A percentile compares a stretch with the other conserved stretches of the same genome.
Evolutionary conservation across 352 stramenopile genomes (phyloP).

Genomic region (Lagenidium sp.): DNA sequence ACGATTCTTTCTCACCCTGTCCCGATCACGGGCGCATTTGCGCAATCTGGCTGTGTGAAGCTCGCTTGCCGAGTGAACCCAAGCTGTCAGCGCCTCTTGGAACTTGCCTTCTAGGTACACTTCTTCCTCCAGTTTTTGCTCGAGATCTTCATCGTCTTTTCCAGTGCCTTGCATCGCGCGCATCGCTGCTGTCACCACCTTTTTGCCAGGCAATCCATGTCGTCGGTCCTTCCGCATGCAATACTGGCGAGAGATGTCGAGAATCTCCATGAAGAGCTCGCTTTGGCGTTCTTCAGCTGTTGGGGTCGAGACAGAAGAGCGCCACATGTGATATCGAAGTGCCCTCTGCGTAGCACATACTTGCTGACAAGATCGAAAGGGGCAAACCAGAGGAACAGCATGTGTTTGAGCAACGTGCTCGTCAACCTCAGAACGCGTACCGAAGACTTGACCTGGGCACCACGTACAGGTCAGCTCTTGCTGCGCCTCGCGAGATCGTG

Average conservation of each 20-base stretch:
- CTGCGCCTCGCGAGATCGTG: slow-evolving; percentile 6
- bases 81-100: slow-evolving; percentile 30
- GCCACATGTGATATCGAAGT: slow-evolving; percentile 71
- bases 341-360: slow-evolving; percentile 58
- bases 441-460: slow-evolving; percentile 17
- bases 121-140: slow-evolving; percentile 31
- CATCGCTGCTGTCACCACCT: slow-evolving; percentile 8
- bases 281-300: slow-evolving; percentile 46
- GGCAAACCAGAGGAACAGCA: slow-evolving; percentile 58
- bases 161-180: too few relatives aligned
- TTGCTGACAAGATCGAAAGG: slow-evolving; percentile 56
- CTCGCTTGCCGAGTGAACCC: slow-evolving; percentile 24
- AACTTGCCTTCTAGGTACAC: slow-evolving; percentile 62
- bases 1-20: slow-evolving; percentile 23
- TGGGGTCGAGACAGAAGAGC: slow-evolving; percentile 42
- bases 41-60: slow-evolving; percentile 35
- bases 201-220: slow-evolving; percentile 23
- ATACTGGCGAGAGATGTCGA: slow-evolving; percentile 64
- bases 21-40: slow-evolving; percentile 13
- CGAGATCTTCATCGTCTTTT: slow-evolving; percentile 15
- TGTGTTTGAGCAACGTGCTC: slow-evolving; percentile 55
- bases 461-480: slow-evolving; percentile 45
- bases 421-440: slow-evolving; percentile 20
- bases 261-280: slow-evolving; percentile 65
- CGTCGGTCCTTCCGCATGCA: slow-evolving; percentile 58